These are phyloP conservation scores for Jaenimonas drosophilae DNA, from an alignment of 208 protist genomes.

Conservation along the genomic window DNA sequence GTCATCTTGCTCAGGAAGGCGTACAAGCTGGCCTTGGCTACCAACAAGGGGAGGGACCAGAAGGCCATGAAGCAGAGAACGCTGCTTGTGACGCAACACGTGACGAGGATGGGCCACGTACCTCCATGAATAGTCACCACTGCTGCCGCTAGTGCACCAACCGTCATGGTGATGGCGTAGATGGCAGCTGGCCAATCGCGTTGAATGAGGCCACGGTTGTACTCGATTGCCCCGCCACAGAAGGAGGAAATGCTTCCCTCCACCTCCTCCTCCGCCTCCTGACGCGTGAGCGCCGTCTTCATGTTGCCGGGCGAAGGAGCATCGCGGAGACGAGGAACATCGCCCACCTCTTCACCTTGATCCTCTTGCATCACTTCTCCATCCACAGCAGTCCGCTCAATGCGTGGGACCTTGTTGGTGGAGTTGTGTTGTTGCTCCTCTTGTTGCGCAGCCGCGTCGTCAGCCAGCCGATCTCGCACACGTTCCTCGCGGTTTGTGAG, in stretches of 20 bases:
- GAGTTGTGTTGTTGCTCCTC: no score
- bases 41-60: conserved; percentile 23
- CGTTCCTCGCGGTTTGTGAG: conserved; percentile 25
- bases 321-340: no score
- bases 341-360: no score
- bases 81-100: conserved; percentile 15
- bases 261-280: no score
- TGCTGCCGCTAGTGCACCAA: conserved; percentile 14
- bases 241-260: neutral
- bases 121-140: conserved; percentile 18
- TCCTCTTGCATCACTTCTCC: no score
- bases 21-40: conserved; percentile 45
- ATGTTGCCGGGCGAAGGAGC: no score
- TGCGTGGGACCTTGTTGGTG: no score
- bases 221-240: conserved; percentile 5
- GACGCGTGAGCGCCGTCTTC: no score
- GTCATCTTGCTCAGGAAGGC: conserved; percentile 19
- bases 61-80: conserved; percentile 22
- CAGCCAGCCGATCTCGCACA: conserved; percentile 15
- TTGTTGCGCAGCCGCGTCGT: no score
- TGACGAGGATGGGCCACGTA: conserved; percentile 22
- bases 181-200: conserved; percentile 11
- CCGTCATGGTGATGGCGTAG: conserved; percentile 24
- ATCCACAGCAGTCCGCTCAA: no score
- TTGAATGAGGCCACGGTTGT: conserved; percentile 15